Evolutionary conservation across 768 basidiomycete species (phyloP), one percentile per base, ranked within the genome.

Genomic region (Amyloporia xantha): DNA sequence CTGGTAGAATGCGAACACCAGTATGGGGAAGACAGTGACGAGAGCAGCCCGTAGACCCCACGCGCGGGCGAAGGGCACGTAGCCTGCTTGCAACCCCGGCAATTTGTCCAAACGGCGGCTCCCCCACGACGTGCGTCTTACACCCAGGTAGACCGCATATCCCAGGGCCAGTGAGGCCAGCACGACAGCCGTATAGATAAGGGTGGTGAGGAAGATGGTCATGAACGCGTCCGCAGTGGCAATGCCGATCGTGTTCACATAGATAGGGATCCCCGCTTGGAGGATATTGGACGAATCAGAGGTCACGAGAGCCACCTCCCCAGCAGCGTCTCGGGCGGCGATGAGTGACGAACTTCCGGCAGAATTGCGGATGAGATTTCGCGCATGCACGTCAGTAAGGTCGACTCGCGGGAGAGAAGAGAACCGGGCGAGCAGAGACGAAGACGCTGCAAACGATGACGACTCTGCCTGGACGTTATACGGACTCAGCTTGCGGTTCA

Each of bases 161-260:
- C 75, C 74, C 17, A 86, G 39, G 4, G 62, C 71, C 46, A 89
- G 71, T 4, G 78, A 53, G 0, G 63, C 76, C 12, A 78, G 38
- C 13, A 77, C 67, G 53, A 90, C 76, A 13, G 79, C 84, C 49
- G 84, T 66, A 28, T 88, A 61, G 46, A 90, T 79, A 57, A 97
- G 74, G 9, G 73, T 71, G 41, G 78, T 71, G 38, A 94, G 68
- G 65, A 96, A 94, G n/a, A 83, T 69, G 4, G 91, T 93, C 77
- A 89, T 86, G 68, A 91, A 96, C 5, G 86, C 86, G 67, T 96
- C 94, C 47, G 85, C 86, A 0, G 84, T 85, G 9, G 86, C 81
- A 50, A 97, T 86, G 47, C 82, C 78, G 21, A 89, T 65, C 12
- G 79, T 77, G 59, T 86, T 91, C 53, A 81, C 81, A 57, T 84